Base-by-base conservation (phyloP, 2,329 filamentous ascomycete genomes). In the Fusarium continuum region DNA sequence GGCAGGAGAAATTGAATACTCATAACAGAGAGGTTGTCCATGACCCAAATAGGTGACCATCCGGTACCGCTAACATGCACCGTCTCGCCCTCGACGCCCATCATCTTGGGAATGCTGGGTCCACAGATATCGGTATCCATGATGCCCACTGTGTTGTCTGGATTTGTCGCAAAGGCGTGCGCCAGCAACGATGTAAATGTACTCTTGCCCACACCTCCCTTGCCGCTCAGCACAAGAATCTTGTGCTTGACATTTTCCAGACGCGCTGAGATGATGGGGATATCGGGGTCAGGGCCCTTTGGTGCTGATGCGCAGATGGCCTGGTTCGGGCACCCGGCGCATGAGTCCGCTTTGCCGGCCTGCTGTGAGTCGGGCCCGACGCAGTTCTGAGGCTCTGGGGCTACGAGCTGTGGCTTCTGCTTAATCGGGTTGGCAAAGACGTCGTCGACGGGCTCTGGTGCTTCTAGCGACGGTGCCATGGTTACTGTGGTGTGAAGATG, bases 41-140 rank as follows among this genome's bases (percentile, higher is more conserved):
- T 86, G 14, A 97, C 93, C 91, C 93, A 98, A 13, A 98, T 94
- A 0, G 95, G 95, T 73, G 90, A 92, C 95, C 93, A 97, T 3
- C 95, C 95, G 1, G 89, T 87, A 48, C 87, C 90, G 73, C 89
- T 95, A 48, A 97, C 88, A 75, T 99, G 95, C 47, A 99, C 95
- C 2, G 91, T 96, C 79, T 99, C 94, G 22, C 87, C 81, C 77
- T 97, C 93, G 1, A 97, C 94, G 28, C 95, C 95, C 89, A 99
- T 93, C 94, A 99, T 98, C 80, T 97, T 97, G 17, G 95, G 95
- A 71, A 99, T 97, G 64, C 88, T 92, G 1, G 95, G 95, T 0
- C 95, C 95, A 78, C 93, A 97, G 62, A 99, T 97, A 76, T 99
- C 95, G 7, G 95, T 96, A 77, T 99, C 95, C 92, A 98, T 97